phyloP scores from a whole-genome alignment of 768 basidiomycete genomes.

The Gautieria morchelliformis region DNA sequence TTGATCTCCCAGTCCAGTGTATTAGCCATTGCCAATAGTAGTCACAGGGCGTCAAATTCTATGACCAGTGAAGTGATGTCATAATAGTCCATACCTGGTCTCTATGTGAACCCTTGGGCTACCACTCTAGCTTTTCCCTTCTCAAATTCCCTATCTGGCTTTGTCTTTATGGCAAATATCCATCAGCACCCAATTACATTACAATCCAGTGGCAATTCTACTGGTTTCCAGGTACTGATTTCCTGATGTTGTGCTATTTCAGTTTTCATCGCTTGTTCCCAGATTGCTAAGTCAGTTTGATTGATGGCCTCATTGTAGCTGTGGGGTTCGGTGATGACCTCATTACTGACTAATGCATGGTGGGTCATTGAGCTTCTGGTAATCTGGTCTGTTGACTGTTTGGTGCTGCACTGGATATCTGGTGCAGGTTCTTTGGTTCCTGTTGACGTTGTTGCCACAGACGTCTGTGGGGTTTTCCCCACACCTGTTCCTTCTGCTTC shows the following conservation, averaged over 20 bases:
- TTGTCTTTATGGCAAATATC: slow-evolving; percentile 19
- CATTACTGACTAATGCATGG: too few species aligned
- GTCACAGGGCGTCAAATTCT: slow-evolving; percentile 24
- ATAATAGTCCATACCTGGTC: slow-evolving; percentile 16
- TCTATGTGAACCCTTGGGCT: slow-evolving; percentile 15
- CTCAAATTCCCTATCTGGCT: slow-evolving; percentile 15
- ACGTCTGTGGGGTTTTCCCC: too few species aligned
- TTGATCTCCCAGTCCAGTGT: slow-evolving; percentile 19
- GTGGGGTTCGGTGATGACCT: too few species aligned
- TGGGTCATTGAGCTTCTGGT: too few species aligned
- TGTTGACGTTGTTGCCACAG: too few species aligned
- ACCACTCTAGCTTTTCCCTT: slow-evolving; percentile 18
- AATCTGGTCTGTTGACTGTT: too few species aligned
- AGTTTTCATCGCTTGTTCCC: too few species aligned
- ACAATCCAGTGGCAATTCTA: slow-evolving; percentile 11
- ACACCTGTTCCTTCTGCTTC: too few species aligned
- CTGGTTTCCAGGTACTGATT: slow-evolving; percentile 16
- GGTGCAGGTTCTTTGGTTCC: too few species aligned
- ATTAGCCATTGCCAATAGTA: slow-evolving; percentile 19
- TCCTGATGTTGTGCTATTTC: slow-evolving; percentile 14
- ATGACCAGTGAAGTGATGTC: slow-evolving; percentile 32
- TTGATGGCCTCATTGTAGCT: too few species aligned
- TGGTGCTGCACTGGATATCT: too few species aligned
- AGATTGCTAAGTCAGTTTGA: too few species aligned
- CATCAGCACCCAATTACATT: slow-evolving; percentile 15